Conservation (phyloP, 768 basidiomycete genomes). For the Sporobolomyces roseus region DNA sequence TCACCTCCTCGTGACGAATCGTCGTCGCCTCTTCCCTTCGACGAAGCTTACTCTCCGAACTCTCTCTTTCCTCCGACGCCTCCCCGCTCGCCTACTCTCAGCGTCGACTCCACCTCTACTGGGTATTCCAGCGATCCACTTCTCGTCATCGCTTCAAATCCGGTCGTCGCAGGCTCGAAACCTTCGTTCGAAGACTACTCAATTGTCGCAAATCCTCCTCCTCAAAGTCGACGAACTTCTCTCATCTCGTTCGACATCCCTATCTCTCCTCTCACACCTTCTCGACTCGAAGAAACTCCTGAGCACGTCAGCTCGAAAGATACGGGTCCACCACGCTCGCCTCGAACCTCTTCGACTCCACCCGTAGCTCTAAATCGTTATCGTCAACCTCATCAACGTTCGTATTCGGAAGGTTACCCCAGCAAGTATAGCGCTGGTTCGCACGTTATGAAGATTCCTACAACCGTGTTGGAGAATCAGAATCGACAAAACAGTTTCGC, state of each 20-base stretch:
- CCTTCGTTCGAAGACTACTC: constrained; percentile 4
- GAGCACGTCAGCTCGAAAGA: too few relatives aligned
- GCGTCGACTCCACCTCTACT: constrained; percentile 3
- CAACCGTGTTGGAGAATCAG: too few relatives aligned
- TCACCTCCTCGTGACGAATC: background rate
- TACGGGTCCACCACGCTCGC: background rate
- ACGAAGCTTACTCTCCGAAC: background rate
- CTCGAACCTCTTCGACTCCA: constrained; percentile 1
- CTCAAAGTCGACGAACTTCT: background rate
- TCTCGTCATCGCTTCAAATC: background rate
- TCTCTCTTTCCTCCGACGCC: constrained; percentile 11
- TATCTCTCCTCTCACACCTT: too few relatives aligned
- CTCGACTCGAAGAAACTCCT: background rate
- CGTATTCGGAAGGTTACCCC: constrained; percentile 8
- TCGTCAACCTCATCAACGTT: background rate
- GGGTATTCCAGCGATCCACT: constrained; percentile 4
- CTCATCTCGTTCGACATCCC: constrained; percentile 9
- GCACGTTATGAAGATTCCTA: too few relatives aligned
- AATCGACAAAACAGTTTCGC: too few relatives aligned
- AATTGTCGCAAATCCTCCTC: background rate
- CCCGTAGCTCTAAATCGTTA: constrained; percentile 8
- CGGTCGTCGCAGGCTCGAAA: background rate
- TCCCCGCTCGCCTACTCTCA: background rate
- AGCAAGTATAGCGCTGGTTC: too few relatives aligned
- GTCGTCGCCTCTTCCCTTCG: background rate